Evolutionary conservation across 192 early-diverging fungal genomes (phyloP).

Genomic region (Thamnidium elegans): DNA sequence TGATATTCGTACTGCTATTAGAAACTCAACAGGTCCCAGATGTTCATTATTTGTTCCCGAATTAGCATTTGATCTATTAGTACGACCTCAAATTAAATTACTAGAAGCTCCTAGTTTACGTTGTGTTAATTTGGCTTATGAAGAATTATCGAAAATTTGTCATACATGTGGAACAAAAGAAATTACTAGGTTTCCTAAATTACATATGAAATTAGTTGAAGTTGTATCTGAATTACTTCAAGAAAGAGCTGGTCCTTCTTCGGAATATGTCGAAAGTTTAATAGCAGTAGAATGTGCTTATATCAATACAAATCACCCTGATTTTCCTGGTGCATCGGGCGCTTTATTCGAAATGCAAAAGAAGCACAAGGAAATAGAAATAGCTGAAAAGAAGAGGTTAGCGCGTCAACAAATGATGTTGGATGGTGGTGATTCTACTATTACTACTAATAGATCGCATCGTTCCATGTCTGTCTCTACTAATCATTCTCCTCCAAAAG

Average conservation of each 20-base stretch:
- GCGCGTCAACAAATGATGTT: slow-evolving; percentile 13
- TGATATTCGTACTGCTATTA: slow-evolving; percentile 77
- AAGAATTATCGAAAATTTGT: slow-evolving; percentile 74
- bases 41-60: slow-evolving; percentile 79
- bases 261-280: slow-evolving; percentile 68
- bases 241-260: slow-evolving; percentile 65
- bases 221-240: slow-evolving; percentile 69
- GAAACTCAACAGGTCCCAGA: slow-evolving; percentile 74
- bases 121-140: slow-evolving; percentile 75
- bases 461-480: slow-evolving; percentile 21
- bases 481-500: slow-evolving; percentile 26
- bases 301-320: slow-evolving; percentile 80
- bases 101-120: slow-evolving; percentile 71
- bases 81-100: slow-evolving; percentile 71
- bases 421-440: background rate
- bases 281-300: slow-evolving; percentile 75
- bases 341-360: slow-evolving; percentile 67
- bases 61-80: slow-evolving; percentile 74
- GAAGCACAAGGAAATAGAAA: slow-evolving; percentile 5
- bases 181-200: slow-evolving; percentile 65
- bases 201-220: slow-evolving; percentile 67
- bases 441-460: background rate
- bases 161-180: slow-evolving; percentile 69
- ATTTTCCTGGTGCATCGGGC: slow-evolving; percentile 70
- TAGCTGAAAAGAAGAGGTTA: slow-evolving; percentile 5